Base-by-base conservation (phyloP, 495 filamentous ascomycete genomes). In the Halenospora varia region DNA sequence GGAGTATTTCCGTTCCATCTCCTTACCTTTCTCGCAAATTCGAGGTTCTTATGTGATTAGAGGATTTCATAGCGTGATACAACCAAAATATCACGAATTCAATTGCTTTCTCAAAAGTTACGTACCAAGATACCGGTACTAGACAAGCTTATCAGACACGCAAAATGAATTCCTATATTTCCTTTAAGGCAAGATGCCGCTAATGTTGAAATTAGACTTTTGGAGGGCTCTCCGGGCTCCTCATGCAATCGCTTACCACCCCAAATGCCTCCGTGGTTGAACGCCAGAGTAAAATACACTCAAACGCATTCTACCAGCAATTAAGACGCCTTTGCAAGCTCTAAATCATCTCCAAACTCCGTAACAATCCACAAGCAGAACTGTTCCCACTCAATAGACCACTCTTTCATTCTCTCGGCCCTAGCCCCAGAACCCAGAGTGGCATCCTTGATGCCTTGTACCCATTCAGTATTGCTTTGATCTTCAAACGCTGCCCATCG, bases 301-400 rank as follows among this genome's bases (percentile, higher is more conserved):
- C 29, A 35, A 35, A 35, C n/a, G n/a, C n/a, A n/a, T n/a, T n/a
- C n/a, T n/a, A n/a, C n/a, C n/a, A 45, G 11, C 17, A n/a, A n/a
- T 20, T 45, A 45, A n/a, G 22, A 39, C 55, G 18, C 9, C 24
- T 46, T 25, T 44, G 8, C 51, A 22, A 2, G 23, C 48, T 72
- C 73, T 23, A 73, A 74, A 62, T 81, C 77, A 46, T 86, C 81
- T 15, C 85, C 87, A 77, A 83, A 96, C 68, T 94, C 88, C 50
- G 81, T 72, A 8, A 96, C 87, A 53, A 97, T 75, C 92, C 92
- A 97, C 51, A 89, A 77, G 69, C 92, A 97, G 66, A 96, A 98
- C 59, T 80, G 76, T 73, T 98, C 94, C 84, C 93, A 97, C 48
- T 87, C 80, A 45, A 77, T 70, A 42, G 77, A 79, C 88, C 91